Conservation (phyloP, 2,329 filamentous ascomycete species). For the Hypoxylon sp. region DNA sequence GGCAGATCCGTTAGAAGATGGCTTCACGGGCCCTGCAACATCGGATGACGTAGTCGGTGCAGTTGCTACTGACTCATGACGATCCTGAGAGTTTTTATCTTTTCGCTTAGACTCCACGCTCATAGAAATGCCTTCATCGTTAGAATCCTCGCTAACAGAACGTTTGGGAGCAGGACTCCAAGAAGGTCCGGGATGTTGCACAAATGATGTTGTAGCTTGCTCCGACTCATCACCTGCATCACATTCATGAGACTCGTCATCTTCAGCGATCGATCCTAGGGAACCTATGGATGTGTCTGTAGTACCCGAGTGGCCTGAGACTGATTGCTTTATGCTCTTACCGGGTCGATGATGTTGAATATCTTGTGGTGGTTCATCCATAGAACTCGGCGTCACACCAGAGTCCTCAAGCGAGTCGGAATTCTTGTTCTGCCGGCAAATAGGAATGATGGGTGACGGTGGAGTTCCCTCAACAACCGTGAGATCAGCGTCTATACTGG, state of each 20-base stretch:
- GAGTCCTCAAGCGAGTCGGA: conserved; percentile 14
- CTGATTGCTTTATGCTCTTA: neutral
- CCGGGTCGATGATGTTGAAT: conserved; percentile 12
- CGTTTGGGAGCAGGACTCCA: conserved; percentile 27
- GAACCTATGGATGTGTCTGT: conserved; percentile 37
- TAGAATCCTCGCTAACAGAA: conserved; percentile 41
- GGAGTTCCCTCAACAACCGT: conserved; percentile 43
- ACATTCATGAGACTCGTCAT: conserved; percentile 41
- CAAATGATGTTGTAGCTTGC: conserved; percentile 6
- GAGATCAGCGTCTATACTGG: conserved; percentile 50
- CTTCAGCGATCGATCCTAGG: conserved; percentile 48
- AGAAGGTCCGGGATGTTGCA: conserved; percentile 43
- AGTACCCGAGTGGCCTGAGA: conserved; percentile 8
- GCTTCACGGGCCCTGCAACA: conserved; percentile 2
- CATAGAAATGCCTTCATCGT: conserved; percentile 53
- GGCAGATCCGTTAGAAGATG: conserved; percentile 8
- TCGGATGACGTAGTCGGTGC: conserved; percentile 7
- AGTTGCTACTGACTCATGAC: neutral
- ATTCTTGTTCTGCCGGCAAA: neutral
- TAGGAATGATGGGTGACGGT: conserved; percentile 40
- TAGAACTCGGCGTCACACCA: neutral
- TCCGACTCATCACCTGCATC: conserved; percentile 3
- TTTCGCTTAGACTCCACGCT: conserved; percentile 26
- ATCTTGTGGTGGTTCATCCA: conserved; percentile 13
- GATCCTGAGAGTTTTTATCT: neutral